phyloP scores from a whole-genome alignment of 2,329 filamentous ascomycete genomes.

The Aspergillus sp. region DNA sequence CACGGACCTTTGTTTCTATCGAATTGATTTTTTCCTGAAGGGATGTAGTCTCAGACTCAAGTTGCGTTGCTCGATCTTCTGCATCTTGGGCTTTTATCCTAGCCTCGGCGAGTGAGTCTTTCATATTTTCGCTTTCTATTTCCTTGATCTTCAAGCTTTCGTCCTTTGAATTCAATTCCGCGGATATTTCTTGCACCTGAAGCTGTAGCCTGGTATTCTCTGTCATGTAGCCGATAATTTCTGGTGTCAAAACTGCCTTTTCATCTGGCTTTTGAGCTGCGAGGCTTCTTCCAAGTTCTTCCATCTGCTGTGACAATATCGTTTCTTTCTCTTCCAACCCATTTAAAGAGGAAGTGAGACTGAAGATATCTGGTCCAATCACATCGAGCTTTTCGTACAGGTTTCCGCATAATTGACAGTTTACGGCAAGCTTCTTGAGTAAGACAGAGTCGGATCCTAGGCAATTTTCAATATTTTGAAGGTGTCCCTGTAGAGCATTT shows the following conservation, averaged over 20 bases:
- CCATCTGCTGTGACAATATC: conserved; percentile 26
- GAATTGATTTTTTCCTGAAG: conserved; percentile 15
- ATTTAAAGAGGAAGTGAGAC: conserved; percentile 14
- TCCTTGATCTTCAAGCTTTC: conserved; percentile 15
- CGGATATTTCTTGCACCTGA: conserved; percentile 17
- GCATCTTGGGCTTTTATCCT: conserved; percentile 9
- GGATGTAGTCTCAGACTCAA: conserved; percentile 17
- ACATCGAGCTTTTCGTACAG: conserved; percentile 15
- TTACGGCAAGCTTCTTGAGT: conserved; percentile 16
- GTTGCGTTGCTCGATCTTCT: conserved; percentile 9
- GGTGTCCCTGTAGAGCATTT: conserved; percentile 14
- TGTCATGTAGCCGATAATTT: conserved; percentile 5
- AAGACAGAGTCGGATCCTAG: conserved; percentile 14
- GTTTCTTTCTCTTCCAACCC: conserved; percentile 16
- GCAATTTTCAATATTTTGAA: conserved; percentile 13
- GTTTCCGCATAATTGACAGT: conserved; percentile 9
- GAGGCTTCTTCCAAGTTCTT: conserved; percentile 12
- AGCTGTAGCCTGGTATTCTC: conserved; percentile 11
- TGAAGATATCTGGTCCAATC: conserved; percentile 13
- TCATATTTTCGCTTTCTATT: conserved; percentile 12
- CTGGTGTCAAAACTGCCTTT: conserved; percentile 11
- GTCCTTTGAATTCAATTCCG: conserved; percentile 10
- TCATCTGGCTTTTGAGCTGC: conserved; percentile 16
- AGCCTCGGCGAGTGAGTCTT: conserved; percentile 14
- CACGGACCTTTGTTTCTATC: conserved; percentile 21